Evolutionary conservation across 169 alveolate genomes (phyloP).

Genomic region (Plasmodium chabaudi): DNA sequence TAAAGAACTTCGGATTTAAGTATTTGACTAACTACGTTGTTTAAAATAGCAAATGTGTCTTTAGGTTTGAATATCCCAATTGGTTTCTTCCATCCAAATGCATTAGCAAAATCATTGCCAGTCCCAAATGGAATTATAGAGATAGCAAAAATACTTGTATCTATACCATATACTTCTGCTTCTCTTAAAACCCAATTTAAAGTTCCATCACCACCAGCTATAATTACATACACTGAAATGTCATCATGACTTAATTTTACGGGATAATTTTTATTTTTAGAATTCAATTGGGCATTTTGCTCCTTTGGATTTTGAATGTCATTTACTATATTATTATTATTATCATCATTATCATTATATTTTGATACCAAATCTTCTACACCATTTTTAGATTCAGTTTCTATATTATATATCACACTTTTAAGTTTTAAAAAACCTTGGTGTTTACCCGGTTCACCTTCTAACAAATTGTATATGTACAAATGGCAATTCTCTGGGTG

Average conservation of each 20-base stretch:
- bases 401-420: neutral
- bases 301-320: neutral
- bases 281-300: neutral
- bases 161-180: slow-evolving; percentile 86
- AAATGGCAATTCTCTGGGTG: slow-evolving; percentile 64
- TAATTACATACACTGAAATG: slow-evolving; percentile 78
- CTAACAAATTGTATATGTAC: slow-evolving; percentile 81
- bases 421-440: slow-evolving; percentile 81
- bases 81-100: slow-evolving; percentile 91
- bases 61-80: slow-evolving; percentile 85
- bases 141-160: slow-evolving; percentile 83
- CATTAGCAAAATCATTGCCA: slow-evolving; percentile 95
- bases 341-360: no score
- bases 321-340: neutral
- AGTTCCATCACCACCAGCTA: slow-evolving; percentile 98
- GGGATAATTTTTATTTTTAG: neutral
- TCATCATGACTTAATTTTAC: slow-evolving; percentile 12
- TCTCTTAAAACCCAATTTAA: slow-evolving; percentile 93
- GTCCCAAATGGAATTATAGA: slow-evolving; percentile 97
- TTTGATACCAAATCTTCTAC: no score
- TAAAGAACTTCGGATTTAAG: slow-evolving; percentile 83
- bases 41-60: slow-evolving; percentile 85
- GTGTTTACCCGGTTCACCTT: slow-evolving; percentile 87
- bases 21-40: slow-evolving; percentile 83
- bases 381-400: neutral